Conservation (phyloP, 139 green algal species). For the Tetradesmus obliquus region DNA sequence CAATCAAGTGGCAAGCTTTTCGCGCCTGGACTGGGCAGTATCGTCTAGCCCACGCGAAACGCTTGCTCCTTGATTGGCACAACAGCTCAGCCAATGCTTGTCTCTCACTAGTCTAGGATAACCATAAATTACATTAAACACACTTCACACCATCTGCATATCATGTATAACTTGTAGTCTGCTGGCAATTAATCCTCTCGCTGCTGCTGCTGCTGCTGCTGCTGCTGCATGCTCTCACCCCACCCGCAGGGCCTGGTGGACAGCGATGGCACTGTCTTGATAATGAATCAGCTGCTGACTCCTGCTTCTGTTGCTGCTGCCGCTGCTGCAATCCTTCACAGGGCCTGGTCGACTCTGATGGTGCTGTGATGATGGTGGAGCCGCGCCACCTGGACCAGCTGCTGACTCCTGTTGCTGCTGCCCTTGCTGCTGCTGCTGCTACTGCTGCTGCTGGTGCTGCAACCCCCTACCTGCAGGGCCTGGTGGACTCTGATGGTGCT, state of each 20-base stretch:
- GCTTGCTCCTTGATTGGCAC: too few species aligned
- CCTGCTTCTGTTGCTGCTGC: not conserved
- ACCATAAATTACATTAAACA: too few species aligned
- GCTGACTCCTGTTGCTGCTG: slow-evolving; percentile 50
- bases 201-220: not conserved
- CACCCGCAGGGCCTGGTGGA: slow-evolving; percentile 44
- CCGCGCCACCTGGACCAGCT: slow-evolving; percentile 91
- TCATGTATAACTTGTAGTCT: not conserved
- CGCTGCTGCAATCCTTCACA: not conserved
- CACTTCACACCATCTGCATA: too few species aligned
- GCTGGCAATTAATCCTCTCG: not conserved
- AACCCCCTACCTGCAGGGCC: slow-evolving; percentile 37
- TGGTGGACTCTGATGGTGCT: slow-evolving; percentile 63
- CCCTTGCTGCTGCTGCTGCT: not conserved
- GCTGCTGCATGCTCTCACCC: not conserved
- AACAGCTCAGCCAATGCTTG: too few species aligned
- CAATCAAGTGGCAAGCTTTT: too few species aligned
- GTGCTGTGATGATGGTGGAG: slow-evolving; percentile 88
- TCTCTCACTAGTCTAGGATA: too few species aligned
- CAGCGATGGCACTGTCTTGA: too few species aligned
- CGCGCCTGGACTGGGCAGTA: too few species aligned
- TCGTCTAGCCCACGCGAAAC: too few species aligned
- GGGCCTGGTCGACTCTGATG: slow-evolving; percentile 45
- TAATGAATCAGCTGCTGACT: too few species aligned
- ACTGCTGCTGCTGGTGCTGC: not conserved